Base-by-base conservation (phyloP, 768 basidiomycete species). In the Boletellus ananas region DNA sequence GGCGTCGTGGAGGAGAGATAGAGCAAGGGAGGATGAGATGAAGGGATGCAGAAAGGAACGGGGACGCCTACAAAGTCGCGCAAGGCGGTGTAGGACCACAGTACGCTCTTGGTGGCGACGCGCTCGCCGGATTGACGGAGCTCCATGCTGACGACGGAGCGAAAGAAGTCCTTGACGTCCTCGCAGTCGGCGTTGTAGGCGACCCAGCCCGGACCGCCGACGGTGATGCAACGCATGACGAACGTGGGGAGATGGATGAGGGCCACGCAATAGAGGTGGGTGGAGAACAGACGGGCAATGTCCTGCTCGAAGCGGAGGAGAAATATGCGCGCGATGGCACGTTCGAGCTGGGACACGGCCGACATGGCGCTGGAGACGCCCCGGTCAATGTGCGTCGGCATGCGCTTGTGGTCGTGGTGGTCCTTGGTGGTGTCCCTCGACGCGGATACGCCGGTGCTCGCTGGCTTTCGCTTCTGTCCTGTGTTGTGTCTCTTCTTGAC, bases 31-130 rank as follows among this genome's bases (percentile, higher is more conserved):
- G 29, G 29, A 29, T 29, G 7, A 29, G 10, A 29, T 6, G 25
- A 27, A 23, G 2, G 3, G 25, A 51, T 27, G 43, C 21, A 17
- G 16, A n/a, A 38, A 45, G 20, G n/a, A 20, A 33, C 34, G n/a
- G 40, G 9, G 49, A 38, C 70, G 35, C 84, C 60, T 68, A 87
- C 85, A 62, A 88, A 88, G 68, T 88, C 82, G 49, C 86, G 70
- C 25, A 88, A 68, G 29, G 84, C 86, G 2, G 87, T 88, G 66
- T 88, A 88, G 1, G 83, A 84, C 86, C 86, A 88, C 47, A 88
- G 67, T 17, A 87, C 83, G 58, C 83, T 85, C 74, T 87, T 88
- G 8, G 86, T 87, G 8, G 87, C 87, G 17, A 87, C 84, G 27
- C 86, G 76, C 57, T 88, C 86, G 16, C 86, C 87, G 0, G 84